Evolutionary conservation across 306 rosid genomes (phyloP).

Genomic region (Lathyrus aphaca): DNA sequence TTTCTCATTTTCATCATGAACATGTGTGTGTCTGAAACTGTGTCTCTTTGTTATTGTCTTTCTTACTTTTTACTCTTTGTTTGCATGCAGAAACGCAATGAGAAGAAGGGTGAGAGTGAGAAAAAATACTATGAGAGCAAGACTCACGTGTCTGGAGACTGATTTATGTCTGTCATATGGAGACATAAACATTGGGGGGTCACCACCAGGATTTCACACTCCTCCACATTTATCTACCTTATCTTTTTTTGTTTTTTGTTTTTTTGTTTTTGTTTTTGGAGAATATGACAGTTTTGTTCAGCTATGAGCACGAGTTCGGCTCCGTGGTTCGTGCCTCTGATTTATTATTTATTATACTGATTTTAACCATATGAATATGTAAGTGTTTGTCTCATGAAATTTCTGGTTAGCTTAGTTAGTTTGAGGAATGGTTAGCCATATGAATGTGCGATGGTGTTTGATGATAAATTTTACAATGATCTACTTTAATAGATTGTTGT

Average conservation of each 20-base stretch:
- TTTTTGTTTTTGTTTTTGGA: not conserved
- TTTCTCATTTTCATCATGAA: constrained; percentile 20
- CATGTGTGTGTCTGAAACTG: constrained; percentile 3
- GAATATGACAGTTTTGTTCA: constrained; percentile 24
- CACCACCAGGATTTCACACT: constrained; percentile 1
- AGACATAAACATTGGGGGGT: constrained; percentile 26
- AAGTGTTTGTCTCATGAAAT: constrained; percentile 12
- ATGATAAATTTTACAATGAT: too few relatives aligned
- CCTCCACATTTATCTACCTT: not conserved
- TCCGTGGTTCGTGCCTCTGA: not conserved
- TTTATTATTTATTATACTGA: constrained; percentile 23
- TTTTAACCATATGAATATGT: constrained; percentile 34
- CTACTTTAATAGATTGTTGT: too few relatives aligned
- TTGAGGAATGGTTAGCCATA: constrained; percentile 6
- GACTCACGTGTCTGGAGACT: constrained; percentile 70
- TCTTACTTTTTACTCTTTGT: not conserved
- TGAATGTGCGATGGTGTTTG: too few relatives aligned
- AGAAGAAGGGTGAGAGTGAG: constrained; percentile 89
- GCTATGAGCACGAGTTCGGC: constrained; percentile 21
- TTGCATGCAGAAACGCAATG: constrained; percentile 74
- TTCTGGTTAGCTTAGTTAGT: constrained; percentile 30
- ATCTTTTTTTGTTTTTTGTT: constrained; percentile 3
- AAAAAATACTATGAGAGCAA: constrained; percentile 75
- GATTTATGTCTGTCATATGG: constrained; percentile 40
- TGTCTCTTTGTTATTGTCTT: constrained; percentile 15